Conservation (phyloP, 2,329 filamentous ascomycete genomes). For the Rugonectria rugulosa region DNA sequence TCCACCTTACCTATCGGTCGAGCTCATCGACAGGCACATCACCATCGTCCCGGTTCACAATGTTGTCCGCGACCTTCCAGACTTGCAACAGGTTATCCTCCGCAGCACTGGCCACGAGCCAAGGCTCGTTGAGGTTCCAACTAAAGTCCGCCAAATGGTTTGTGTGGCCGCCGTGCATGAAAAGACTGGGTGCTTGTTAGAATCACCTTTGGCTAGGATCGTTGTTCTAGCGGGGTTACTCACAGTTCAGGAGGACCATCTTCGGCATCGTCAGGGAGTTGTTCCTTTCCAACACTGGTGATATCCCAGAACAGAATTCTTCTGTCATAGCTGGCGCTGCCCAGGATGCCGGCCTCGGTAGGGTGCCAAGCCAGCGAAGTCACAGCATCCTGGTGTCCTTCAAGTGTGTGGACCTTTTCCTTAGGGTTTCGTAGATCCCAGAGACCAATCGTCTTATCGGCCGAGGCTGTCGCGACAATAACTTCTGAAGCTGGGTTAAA, state of each 20-base stretch:
- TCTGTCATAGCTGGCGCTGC: slow-evolving; percentile 90
- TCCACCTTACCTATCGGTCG: slow-evolving; percentile 62
- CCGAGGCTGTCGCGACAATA: slow-evolving; percentile 89
- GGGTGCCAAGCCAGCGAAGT: slow-evolving; percentile 97
- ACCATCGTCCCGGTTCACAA: slow-evolving; percentile 78
- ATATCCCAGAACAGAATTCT: slow-evolving; percentile 97
- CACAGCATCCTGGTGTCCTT: slow-evolving; percentile 88
- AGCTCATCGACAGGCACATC: slow-evolving; percentile 81
- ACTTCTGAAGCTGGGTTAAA: slow-evolving; percentile 95
- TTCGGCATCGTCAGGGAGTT: slow-evolving; percentile 91
- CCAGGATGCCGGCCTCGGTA: slow-evolving; percentile 84
- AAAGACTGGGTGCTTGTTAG: slow-evolving; percentile 64
- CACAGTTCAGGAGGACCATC: slow-evolving; percentile 95
- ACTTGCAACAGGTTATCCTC: slow-evolving; percentile 98
- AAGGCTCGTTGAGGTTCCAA: slow-evolving; percentile 97
- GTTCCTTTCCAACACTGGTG: slow-evolving; percentile 89
- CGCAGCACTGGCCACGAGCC: slow-evolving; percentile 93
- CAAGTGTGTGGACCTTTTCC: slow-evolving; percentile 86
- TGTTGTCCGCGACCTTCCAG: slow-evolving; percentile 86
- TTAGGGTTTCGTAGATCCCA: slow-evolving; percentile 96
- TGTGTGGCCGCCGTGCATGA: slow-evolving; percentile 99
- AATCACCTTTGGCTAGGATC: slow-evolving; percentile 31
- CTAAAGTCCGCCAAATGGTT: slow-evolving; percentile 96
- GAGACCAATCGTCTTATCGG: slow-evolving; percentile 92
- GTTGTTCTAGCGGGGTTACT: slow-evolving; percentile 46